A percentile compares a stretch with the other conserved stretches of the same genome.
phyloP scores from a whole-genome alignment of 2,329 filamentous ascomycete species.

The Podosphaera leucotricha region DNA sequence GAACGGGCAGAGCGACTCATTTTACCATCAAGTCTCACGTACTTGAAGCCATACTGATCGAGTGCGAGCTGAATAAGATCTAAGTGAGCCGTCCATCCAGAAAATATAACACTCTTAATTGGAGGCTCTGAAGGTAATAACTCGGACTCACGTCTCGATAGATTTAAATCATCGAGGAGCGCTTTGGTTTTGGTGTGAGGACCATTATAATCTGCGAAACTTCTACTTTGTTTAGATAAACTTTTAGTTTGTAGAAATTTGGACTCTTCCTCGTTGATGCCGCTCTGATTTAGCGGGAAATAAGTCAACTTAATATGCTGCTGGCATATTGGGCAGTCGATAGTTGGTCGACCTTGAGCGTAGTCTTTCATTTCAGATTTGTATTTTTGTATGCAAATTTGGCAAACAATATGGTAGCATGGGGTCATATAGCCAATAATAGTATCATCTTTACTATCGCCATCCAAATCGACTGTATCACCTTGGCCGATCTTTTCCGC shows the following conservation, averaged over 20 bases:
- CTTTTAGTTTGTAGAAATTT: constrained; percentile 9
- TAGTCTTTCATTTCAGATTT: constrained; percentile 25
- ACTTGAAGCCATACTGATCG: constrained; percentile 38
- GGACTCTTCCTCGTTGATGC: constrained; percentile 13
- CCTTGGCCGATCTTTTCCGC: constrained; percentile 34
- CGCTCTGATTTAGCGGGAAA: constrained; percentile 36
- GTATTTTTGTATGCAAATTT: constrained; percentile 41
- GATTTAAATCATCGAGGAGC: constrained; percentile 49
- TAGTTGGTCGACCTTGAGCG: constrained; percentile 19
- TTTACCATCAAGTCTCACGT: constrained; percentile 68
- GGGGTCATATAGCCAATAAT: constrained; percentile 58
- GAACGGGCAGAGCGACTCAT: constrained; percentile 59
- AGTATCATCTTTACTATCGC: constrained; percentile 28
- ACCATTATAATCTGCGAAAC: constrained; percentile 46
- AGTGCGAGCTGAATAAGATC: constrained; percentile 78
- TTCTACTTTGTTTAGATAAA: constrained; percentile 29
- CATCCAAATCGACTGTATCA: constrained; percentile 33
- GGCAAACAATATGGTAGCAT: constrained; percentile 71
- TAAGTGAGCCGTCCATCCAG: constrained; percentile 84
- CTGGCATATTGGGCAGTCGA: constrained; percentile 45
- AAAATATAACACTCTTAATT: constrained; percentile 86
- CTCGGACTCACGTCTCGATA: constrained; percentile 37
- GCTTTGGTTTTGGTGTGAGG: constrained; percentile 84
- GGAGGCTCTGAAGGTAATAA: constrained; percentile 34
- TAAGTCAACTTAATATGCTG: constrained; percentile 37